phyloP scores from a whole-genome alignment of 495 filamentous ascomycete genomes.

The Tuber borchii region DNA sequence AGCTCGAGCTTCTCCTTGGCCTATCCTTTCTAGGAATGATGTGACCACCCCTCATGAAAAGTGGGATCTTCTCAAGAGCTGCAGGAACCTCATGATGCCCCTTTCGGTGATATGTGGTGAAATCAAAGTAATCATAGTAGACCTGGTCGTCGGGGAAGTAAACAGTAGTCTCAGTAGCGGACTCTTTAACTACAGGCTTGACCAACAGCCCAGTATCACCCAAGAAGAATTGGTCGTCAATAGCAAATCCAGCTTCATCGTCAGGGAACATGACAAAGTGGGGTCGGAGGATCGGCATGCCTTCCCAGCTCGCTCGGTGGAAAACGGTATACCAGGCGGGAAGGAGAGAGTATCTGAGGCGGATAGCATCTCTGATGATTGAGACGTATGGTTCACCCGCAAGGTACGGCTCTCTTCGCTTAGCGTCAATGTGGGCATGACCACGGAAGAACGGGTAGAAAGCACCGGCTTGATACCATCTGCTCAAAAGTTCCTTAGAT shows the following conservation, averaged over 20 bases:
- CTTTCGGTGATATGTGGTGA: conserved; percentile 60
- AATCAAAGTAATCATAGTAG: conserved; percentile 94
- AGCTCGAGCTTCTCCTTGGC: conserved; percentile 70
- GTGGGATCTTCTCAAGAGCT: conserved; percentile 73
- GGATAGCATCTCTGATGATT: conserved; percentile 80
- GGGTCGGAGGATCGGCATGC: conserved; percentile 79
- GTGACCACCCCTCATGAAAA: conserved; percentile 87
- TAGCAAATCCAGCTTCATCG: conserved; percentile 76
- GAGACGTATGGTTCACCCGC: conserved; percentile 72
- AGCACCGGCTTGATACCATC: conserved; percentile 94
- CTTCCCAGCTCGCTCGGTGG: conserved; percentile 73
- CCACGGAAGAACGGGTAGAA: conserved; percentile 99
- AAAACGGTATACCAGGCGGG: conserved; percentile 97
- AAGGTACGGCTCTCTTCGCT: conserved; percentile 88
- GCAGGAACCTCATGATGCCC: conserved; percentile 67
- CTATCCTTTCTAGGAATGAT: conserved; percentile 84
- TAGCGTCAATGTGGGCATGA: conserved; percentile 95
- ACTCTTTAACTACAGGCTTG: conserved; percentile 77
- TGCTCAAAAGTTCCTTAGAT: conserved; percentile 75
- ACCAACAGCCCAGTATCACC: conserved; percentile 76
- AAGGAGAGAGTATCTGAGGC: conserved; percentile 80
- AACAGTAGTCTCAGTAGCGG: conserved; percentile 63
- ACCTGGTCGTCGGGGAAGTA: conserved; percentile 70
- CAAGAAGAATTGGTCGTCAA: conserved; percentile 92
- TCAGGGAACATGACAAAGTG: conserved; percentile 84